Evolutionary conservation across 2,329 filamentous ascomycete genomes (phyloP).

Genomic region (Monosporascus sp.): DNA sequence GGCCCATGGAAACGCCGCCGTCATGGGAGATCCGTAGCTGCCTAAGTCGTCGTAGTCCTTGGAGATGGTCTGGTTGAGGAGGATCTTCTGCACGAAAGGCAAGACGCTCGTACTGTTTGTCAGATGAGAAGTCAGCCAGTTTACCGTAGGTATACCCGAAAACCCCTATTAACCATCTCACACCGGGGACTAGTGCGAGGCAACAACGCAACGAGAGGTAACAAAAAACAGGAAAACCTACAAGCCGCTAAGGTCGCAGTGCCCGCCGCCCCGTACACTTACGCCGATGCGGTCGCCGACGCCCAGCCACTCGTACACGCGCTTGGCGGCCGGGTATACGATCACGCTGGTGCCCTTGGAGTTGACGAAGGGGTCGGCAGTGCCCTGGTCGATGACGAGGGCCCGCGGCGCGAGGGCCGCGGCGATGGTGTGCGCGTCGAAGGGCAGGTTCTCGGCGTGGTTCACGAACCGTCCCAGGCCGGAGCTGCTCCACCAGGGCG

Average conservation of each 20-base stretch:
- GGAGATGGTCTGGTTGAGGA: conserved; percentile 39
- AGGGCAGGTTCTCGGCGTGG: conserved; percentile 46
- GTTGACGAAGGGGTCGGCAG: conserved; percentile 42
- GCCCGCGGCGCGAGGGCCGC: conserved; percentile 52
- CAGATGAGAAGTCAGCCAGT: too few species aligned
- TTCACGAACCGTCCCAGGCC: conserved; percentile 52
- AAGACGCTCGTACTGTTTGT: conserved; percentile 34
- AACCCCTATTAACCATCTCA: too few species aligned
- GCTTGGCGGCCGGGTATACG: conserved; percentile 45
- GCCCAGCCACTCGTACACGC: conserved; percentile 51
- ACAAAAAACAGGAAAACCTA: conserved; percentile 23
- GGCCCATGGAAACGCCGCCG: conserved; percentile 41
- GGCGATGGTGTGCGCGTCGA: conserved; percentile 55
- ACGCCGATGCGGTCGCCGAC: conserved; percentile 44
- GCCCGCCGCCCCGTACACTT: conserved; percentile 39
- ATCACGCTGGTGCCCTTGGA: conserved; percentile 44
- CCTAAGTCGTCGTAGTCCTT: conserved; percentile 40
- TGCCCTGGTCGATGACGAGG: conserved; percentile 51
- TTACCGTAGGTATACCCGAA: too few species aligned
- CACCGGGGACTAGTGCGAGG: background rate
- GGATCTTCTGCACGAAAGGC: conserved; percentile 42
- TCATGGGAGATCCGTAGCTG: conserved; percentile 38
- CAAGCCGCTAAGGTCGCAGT: conserved; percentile 45
- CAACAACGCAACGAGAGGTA: background rate
- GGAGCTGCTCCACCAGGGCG: conserved; percentile 51